Evolutionary conservation across 1,284 basidiomycete genomes (phyloP).

Genomic region (Rhizoctonia solani): DNA sequence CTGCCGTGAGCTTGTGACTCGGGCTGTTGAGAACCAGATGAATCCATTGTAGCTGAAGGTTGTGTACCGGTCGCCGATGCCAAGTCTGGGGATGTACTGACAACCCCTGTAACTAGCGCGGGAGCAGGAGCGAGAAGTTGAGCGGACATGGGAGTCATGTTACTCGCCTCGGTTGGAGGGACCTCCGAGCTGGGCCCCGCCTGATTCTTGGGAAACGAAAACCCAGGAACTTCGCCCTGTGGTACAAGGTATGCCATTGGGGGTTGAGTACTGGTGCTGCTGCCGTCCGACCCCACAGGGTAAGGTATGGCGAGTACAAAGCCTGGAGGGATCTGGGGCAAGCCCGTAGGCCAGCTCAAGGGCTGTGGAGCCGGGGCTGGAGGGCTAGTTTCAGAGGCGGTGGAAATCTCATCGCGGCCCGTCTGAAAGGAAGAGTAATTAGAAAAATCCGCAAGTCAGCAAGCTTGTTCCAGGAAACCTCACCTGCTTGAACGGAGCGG

Average conservation of each 20-base stretch:
- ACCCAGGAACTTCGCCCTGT: conserved; percentile 13
- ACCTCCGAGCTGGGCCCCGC: background rate
- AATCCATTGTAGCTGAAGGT: background rate
- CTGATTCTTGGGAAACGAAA: background rate
- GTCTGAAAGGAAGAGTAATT: background rate
- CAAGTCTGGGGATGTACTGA: too few relatives aligned
- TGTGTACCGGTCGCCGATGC: too few relatives aligned
- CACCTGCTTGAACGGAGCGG: conserved; percentile 9
- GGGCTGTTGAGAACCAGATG: background rate
- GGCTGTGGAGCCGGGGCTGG: conserved; percentile 7
- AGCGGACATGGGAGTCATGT: background rate
- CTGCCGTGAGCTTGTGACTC: background rate
- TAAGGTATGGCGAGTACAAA: conserved; percentile 28
- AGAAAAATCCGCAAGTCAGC: background rate
- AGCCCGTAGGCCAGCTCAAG: conserved; percentile 6
- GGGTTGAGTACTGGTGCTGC: conserved; percentile 3
- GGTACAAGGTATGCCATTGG: conserved; percentile 27
- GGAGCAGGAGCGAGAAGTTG: background rate
- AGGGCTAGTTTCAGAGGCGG: background rate
- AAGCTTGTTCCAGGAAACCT: too few relatives aligned
- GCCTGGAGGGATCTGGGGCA: conserved; percentile 11
- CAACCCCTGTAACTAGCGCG: background rate
- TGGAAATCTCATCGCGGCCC: background rate
- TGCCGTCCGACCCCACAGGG: conserved; percentile 14
- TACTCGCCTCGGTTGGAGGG: background rate